A percentile compares a stretch with the other conserved stretches of the same genome.
These are phyloP conservation scores for Blastobotrys muscicola DNA, from an alignment of 805 yeast genomes.

Conservation along the genomic window DNA sequence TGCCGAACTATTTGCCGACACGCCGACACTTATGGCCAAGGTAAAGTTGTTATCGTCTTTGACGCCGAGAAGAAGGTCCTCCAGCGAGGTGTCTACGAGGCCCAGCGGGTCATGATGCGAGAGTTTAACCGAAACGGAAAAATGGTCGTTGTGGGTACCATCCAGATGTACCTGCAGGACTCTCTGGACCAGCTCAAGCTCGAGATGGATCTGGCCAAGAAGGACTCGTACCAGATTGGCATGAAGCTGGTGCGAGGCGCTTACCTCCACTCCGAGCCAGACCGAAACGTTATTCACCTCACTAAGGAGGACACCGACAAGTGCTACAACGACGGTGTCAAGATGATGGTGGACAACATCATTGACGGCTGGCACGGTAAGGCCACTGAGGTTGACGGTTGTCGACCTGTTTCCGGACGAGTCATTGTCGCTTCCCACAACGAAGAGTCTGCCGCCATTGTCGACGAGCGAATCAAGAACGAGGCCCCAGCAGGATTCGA, in stretches of 20 bases:
- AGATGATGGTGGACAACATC: slow-evolving; percentile 51
- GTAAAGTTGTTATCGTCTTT: slow-evolving; percentile 51
- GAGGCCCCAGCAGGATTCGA: slow-evolving; percentile 22
- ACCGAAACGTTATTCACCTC: slow-evolving; percentile 62
- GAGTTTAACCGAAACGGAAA: slow-evolving; percentile 58
- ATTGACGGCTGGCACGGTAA: slow-evolving; percentile 28
- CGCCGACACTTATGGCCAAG: slow-evolving; percentile 31
- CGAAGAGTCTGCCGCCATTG: slow-evolving; percentile 62
- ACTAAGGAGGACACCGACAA: slow-evolving; percentile 74
- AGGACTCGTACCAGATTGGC: slow-evolving; percentile 60
- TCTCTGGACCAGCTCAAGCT: slow-evolving; percentile 49
- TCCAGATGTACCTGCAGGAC: slow-evolving; percentile 82
- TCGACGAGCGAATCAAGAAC: slow-evolving; percentile 44
- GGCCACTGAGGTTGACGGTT: slow-evolving; percentile 5
- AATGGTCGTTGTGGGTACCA: slow-evolving; percentile 71
- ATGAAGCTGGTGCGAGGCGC: slow-evolving; percentile 93
- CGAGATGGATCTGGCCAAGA: slow-evolving; percentile 57
- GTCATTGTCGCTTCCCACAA: slow-evolving; percentile 90
- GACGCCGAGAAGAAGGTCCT: slow-evolving; percentile 89
- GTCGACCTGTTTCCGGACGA: slow-evolving; percentile 28
- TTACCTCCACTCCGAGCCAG: slow-evolving; percentile 79
- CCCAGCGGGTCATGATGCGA: slow-evolving; percentile 72
- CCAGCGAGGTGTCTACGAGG: slow-evolving; percentile 84
- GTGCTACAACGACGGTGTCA: slow-evolving; percentile 64
- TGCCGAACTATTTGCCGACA: slow-evolving; percentile 56